These are phyloP conservation scores for Tetracladium setigerum DNA, from an alignment of 495 filamentous ascomycete species.

Conservation along the genomic window DNA sequence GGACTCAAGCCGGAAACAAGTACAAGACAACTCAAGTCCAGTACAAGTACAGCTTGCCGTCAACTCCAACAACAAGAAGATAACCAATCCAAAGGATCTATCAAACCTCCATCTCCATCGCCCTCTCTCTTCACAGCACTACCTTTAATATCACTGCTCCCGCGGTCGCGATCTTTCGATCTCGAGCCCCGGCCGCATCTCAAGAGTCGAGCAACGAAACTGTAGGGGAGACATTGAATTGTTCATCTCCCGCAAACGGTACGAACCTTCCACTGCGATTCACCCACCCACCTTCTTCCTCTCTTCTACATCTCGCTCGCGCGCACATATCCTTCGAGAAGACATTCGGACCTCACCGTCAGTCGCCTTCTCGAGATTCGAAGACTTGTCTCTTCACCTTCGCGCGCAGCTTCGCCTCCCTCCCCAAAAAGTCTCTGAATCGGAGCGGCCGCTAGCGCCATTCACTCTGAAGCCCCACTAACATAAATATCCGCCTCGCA, in stretches of 20 bases:
- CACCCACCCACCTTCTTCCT: constrained; percentile 3
- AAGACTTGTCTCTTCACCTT: not conserved
- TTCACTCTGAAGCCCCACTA: constrained; percentile 12
- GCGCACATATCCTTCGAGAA: constrained; percentile 10
- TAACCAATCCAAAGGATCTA: not conserved
- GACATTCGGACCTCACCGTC: constrained; percentile 11
- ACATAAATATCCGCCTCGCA: constrained; percentile 12
- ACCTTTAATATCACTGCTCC: no score
- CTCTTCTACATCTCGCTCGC: constrained; percentile 12
- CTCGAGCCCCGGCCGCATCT: not conserved
- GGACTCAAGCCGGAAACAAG: not conserved
- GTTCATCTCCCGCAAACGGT: constrained; percentile 89
- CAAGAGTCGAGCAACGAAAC: constrained; percentile 27
- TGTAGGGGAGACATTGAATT: constrained; percentile 96
- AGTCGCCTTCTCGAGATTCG: constrained; percentile 14
- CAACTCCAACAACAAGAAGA: not conserved
- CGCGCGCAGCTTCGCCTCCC: not conserved
- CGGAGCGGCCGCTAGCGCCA: not conserved
- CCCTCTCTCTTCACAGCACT: not conserved
- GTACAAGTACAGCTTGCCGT: not conserved
- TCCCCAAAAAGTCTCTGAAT: not conserved
- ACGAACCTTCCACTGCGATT: constrained; percentile 37
- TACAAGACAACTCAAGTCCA: not conserved
- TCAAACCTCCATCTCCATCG: not conserved
- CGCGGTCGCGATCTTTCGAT: not conserved